These are phyloP conservation scores for Globisporangium mamillatum DNA, from an alignment of 352 stramenopile genomes.

Conservation along the genomic window DNA sequence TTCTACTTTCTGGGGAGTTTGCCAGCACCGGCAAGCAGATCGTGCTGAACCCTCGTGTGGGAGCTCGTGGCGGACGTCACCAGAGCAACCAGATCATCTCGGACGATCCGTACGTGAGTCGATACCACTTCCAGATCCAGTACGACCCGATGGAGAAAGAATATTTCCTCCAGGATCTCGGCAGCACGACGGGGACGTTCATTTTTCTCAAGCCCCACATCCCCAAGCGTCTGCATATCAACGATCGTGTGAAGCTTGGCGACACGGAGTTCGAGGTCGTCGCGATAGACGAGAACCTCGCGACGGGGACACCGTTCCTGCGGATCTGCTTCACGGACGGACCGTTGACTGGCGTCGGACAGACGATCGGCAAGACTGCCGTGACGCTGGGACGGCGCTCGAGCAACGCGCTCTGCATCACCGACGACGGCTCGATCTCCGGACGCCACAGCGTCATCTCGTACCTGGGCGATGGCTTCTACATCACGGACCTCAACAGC, in stretches of 20 bases:
- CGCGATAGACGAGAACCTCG: slow-evolving; percentile 63
- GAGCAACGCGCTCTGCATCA: slow-evolving; percentile 80
- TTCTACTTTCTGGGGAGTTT: not conserved
- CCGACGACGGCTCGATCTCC: slow-evolving; percentile 80
- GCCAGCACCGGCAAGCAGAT: slow-evolving; percentile 37
- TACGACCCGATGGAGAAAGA: slow-evolving; percentile 83
- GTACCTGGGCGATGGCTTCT: slow-evolving; percentile 76
- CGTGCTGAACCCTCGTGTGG: slow-evolving; percentile 58
- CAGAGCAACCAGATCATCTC: slow-evolving; percentile 85
- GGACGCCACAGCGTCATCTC: slow-evolving; percentile 68
- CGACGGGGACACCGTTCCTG: slow-evolving; percentile 68
- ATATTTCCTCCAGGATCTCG: slow-evolving; percentile 79
- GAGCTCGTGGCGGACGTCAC: slow-evolving; percentile 64
- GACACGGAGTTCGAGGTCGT: slow-evolving; percentile 83
- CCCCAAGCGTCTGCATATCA: slow-evolving; percentile 64
- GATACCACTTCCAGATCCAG: slow-evolving; percentile 76
- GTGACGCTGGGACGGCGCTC: slow-evolving; percentile 74
- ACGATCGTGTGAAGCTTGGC: slow-evolving; percentile 73
- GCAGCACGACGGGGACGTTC: slow-evolving; percentile 79
- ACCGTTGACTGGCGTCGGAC: slow-evolving; percentile 57
- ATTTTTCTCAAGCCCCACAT: slow-evolving; percentile 71
- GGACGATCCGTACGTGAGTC: slow-evolving; percentile 81
- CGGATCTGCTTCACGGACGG: slow-evolving; percentile 78
- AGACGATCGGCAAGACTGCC: slow-evolving; percentile 73
- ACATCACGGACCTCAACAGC: slow-evolving; percentile 80